Evolutionary conservation across 306 rosid genomes (phyloP), one percentile per base, ranked within the genome.

Genomic region (Pachyrhizus erosus): DNA sequence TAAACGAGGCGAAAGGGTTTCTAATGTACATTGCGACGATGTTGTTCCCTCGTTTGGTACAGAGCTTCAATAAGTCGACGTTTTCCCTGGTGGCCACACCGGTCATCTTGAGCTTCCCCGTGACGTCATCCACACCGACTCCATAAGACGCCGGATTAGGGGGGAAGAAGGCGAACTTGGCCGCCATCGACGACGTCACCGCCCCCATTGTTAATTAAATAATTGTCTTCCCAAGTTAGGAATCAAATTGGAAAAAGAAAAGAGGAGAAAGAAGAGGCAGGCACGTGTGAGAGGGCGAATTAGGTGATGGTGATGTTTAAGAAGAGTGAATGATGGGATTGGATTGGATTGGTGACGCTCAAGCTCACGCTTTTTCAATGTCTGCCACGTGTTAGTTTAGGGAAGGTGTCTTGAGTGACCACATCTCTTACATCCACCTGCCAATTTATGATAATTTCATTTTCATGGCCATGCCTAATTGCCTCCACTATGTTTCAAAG

Each of bases 151-250:
- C 86, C 64, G 99, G 99, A 49, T 79, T 87, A 46, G 99, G 99
- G 24, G 98, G 99, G 20, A 92, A 95, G 72, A 95, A 95, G 1
- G 99, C 97, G 55, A 95, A 95, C 88, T 92, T 95, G 26, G 98
- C 97, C 80, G 99, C 98, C 97, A 95, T 88, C 20, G 99, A 91
- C 37, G 99, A 95, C 76, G 98, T 89, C 66, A 95, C 91, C 42
- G 92, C 89, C 78, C 99, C 99, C 99, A 95, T 92, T 7, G 14
- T 23, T 54, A 0, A 55, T 7, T 51, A 7, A 18, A 17, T 7
- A 49, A 15, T 2, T 15, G 20, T 2, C 12, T 52, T 52, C 26
- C 60, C 12, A 52, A 52, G 26, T 52, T 52, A 7, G 61, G 29
- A 57, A 57, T 1, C 6, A 57, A 23, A 11, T 3, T 2, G 13